Conservation (phyloP, 495 filamentous ascomycete genomes). For the Polyplosphaeria fusca region DNA sequence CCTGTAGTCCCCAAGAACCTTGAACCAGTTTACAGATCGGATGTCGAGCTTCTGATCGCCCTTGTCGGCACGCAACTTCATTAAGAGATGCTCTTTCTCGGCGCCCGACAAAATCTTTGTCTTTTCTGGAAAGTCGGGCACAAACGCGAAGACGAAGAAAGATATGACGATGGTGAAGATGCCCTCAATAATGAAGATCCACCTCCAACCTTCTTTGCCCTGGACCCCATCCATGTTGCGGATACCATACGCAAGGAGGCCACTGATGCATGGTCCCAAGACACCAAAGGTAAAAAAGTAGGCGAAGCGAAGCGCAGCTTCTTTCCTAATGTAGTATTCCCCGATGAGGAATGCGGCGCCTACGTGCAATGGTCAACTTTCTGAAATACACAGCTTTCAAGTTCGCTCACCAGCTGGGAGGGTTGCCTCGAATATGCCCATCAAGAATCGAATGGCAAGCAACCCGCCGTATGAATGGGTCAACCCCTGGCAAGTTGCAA, state of each 20-base stretch:
- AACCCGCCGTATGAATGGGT: slow-evolving; percentile 24
- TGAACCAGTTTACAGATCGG: slow-evolving; percentile 26
- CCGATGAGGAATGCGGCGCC: slow-evolving; percentile 26
- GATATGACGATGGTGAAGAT: slow-evolving; percentile 26
- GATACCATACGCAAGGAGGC: slow-evolving; percentile 25
- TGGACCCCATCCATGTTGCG: slow-evolving; percentile 28
- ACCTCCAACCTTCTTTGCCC: slow-evolving; percentile 31
- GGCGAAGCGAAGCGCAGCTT: slow-evolving; percentile 25
- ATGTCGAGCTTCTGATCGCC: slow-evolving; percentile 25
- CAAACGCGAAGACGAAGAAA: slow-evolving; percentile 20
- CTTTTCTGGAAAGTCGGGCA: slow-evolving; percentile 28
- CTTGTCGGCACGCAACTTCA: slow-evolving; percentile 23
- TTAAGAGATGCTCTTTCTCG: slow-evolving; percentile 22
- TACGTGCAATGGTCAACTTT: too few relatives aligned
- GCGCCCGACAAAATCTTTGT: slow-evolving; percentile 13
- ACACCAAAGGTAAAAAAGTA: slow-evolving; percentile 31
- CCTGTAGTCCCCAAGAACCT: slow-evolving; percentile 22
- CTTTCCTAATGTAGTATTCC: slow-evolving; percentile 29
- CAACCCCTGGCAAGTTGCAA: slow-evolving; percentile 26
- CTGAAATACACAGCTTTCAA: too few relatives aligned
- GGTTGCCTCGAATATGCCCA: slow-evolving; percentile 33
- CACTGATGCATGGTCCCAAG: slow-evolving; percentile 27
- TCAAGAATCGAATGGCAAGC: slow-evolving; percentile 25
- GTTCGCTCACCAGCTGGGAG: slow-evolving; percentile 25
- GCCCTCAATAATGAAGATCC: slow-evolving; percentile 35